These are phyloP conservation scores for Xylaria sp. DNA, from an alignment of 495 filamentous ascomycete species.

Conservation along the genomic window DNA sequence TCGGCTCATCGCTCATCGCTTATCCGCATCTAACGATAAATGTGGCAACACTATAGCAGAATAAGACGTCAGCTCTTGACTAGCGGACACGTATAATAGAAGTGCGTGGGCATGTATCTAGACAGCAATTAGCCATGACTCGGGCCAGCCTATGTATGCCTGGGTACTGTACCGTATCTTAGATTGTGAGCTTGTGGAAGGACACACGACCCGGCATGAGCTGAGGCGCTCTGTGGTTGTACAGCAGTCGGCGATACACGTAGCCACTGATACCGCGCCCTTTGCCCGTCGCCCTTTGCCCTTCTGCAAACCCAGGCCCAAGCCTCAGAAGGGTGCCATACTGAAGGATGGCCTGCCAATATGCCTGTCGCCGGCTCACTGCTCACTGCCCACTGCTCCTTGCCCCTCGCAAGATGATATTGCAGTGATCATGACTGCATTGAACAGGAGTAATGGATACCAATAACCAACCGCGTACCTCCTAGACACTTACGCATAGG, in stretches of 20 bases:
- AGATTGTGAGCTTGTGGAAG: background rate
- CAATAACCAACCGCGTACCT: background rate
- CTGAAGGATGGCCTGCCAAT: background rate
- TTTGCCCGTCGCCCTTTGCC: no score
- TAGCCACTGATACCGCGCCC: background rate
- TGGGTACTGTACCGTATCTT: background rate
- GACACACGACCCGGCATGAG: constrained; percentile 4
- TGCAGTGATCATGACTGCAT: constrained; percentile 17
- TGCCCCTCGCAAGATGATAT: background rate
- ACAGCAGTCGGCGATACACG: background rate
- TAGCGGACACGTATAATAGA: background rate
- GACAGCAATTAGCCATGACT: background rate
- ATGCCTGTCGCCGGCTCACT: background rate
- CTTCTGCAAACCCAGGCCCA: constrained; percentile 2
- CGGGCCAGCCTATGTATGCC: background rate
- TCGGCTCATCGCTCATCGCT: background rate
- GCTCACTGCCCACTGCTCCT: background rate
- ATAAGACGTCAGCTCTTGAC: constrained; percentile 13
- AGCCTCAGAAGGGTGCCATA: background rate
- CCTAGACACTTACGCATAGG: background rate
- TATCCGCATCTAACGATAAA: constrained; percentile 6
- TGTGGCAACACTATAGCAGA: constrained; percentile 9
- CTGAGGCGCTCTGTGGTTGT: background rate
- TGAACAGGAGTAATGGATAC: background rate
- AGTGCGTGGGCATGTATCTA: background rate